A percentile compares a stretch with the other conserved stretches of the same genome.
phyloP scores from a whole-genome alignment of 345 rosid genomes.

The Triadica sebifera region DNA sequence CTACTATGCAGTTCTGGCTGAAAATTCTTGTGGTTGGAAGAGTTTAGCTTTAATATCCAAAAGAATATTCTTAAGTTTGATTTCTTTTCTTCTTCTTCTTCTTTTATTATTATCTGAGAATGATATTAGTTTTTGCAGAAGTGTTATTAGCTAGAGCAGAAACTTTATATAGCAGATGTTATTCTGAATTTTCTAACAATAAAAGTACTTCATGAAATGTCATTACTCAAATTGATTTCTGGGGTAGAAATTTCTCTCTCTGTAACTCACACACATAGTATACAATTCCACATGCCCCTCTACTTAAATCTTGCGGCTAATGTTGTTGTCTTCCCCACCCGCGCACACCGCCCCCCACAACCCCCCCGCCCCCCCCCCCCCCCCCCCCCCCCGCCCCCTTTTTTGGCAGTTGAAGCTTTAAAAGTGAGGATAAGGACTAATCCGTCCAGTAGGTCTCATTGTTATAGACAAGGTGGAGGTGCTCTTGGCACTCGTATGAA shows the following conservation, averaged over 20 bases:
- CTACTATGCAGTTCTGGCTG: background rate
- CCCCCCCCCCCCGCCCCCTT: no score
- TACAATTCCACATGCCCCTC: background rate
- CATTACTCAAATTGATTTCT: background rate
- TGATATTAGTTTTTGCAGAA: background rate
- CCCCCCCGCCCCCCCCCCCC: no score
- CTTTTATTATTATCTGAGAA: background rate
- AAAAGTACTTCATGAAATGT: background rate
- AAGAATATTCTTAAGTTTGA: background rate
- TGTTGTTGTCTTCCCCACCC: no score
- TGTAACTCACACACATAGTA: no score
- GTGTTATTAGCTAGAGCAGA: background rate
- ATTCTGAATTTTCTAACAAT: background rate
- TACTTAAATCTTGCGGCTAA: background rate
- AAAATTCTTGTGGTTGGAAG: background rate
- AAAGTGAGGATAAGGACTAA: slow-evolving; percentile 15
- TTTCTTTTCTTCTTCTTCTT: background rate
- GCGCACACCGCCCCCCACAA: no score
- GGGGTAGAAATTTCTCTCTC: background rate
- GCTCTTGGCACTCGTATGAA: slow-evolving; percentile 57
- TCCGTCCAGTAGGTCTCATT: slow-evolving; percentile 18
- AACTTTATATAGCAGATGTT: background rate
- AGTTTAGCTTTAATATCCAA: background rate
- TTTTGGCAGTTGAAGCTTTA: slow-evolving; percentile 25
- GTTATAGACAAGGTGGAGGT: slow-evolving; percentile 49